Evolutionary conservation across 768 basidiomycete species (phyloP).

Genomic region (Thelephora ganbajun): DNA sequence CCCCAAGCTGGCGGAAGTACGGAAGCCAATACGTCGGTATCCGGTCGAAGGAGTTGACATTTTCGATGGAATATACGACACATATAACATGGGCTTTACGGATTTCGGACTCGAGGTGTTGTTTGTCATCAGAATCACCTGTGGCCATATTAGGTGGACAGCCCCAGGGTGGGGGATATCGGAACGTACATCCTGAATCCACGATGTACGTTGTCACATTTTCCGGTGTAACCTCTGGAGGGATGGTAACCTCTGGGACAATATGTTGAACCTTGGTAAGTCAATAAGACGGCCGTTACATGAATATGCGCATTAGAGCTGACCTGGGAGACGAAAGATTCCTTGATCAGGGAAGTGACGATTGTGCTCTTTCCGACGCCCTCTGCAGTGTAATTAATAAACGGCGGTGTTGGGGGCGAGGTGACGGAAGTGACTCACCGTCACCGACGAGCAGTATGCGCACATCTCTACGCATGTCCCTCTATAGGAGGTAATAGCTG

Average conservation of each 20-base stretch:
- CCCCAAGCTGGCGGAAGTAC: conserved; percentile 85
- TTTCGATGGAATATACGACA: conserved; percentile 94
- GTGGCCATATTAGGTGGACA: conserved; percentile 1
- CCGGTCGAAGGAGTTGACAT: conserved; percentile 90
- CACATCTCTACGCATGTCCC: conserved; percentile 78
- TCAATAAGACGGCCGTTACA: background rate
- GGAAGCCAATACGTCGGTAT: conserved; percentile 98
- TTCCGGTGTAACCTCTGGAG: conserved; percentile 93
- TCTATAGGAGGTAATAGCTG: background rate
- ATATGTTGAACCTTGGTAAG: conserved; percentile 72
- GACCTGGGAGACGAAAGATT: conserved; percentile 84
- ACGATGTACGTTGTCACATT: conserved; percentile 97
- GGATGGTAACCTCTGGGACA: conserved; percentile 95
- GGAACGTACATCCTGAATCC: conserved; percentile 81
- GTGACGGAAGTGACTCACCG: conserved; percentile 34
- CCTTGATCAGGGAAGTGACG: conserved; percentile 93
- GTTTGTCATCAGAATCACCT: conserved; percentile 80
- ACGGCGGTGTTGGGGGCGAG: conserved; percentile 1
- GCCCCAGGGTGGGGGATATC: background rate
- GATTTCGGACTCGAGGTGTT: conserved; percentile 88
- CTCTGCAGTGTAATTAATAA: conserved; percentile 33
- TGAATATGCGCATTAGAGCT: background rate
- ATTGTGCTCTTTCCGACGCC: conserved; percentile 98
- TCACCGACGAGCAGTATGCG: conserved; percentile 90
- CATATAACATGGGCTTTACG: conserved; percentile 97